Evolutionary conservation across 352 stramenopile species (phyloP).

Genomic region (Globisporangium irregulare): DNA sequence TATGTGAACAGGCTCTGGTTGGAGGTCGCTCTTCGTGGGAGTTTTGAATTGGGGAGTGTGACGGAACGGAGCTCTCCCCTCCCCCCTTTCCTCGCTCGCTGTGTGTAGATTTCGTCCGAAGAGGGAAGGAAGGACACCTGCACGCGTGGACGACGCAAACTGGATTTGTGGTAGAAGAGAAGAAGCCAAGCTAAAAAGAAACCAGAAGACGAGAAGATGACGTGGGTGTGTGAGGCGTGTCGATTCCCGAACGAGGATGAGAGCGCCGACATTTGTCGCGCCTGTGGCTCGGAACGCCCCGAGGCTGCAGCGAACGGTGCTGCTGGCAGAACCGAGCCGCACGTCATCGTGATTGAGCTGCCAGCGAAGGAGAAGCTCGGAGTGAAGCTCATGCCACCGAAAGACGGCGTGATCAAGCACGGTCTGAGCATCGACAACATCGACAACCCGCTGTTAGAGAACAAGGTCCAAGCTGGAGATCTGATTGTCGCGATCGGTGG

Average conservation of each 20-base stretch:
- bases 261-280: conserved; percentile 48
- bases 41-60: conserved; percentile 1
- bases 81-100: not conserved
- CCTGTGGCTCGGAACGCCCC: conserved; percentile 49
- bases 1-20: conserved; percentile 4
- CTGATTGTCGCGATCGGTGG: conserved; percentile 84
- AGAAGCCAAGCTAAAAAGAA: not conserved
- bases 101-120: conserved; percentile 4
- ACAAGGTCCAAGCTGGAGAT: conserved; percentile 79
- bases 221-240: conserved; percentile 60
- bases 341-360: conserved; percentile 77
- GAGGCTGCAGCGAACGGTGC: conserved; percentile 21
- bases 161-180: not conserved
- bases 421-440: conserved; percentile 87
- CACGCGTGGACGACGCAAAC: conserved; percentile 1
- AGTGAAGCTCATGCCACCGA: conserved; percentile 84
- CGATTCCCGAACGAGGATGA: conserved; percentile 68
- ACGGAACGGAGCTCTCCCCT: not conserved
- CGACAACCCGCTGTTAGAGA: conserved; percentile 79
- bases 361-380: conserved; percentile 84
- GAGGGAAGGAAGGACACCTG: conserved; percentile 3
- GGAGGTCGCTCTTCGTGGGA: not conserved
- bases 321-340: conserved; percentile 13
- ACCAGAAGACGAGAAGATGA: conserved; percentile 27
- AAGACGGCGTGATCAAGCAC: conserved; percentile 77